Base-by-base conservation (phyloP, 208 protist species). In the Leishmania mexicana region DNA sequence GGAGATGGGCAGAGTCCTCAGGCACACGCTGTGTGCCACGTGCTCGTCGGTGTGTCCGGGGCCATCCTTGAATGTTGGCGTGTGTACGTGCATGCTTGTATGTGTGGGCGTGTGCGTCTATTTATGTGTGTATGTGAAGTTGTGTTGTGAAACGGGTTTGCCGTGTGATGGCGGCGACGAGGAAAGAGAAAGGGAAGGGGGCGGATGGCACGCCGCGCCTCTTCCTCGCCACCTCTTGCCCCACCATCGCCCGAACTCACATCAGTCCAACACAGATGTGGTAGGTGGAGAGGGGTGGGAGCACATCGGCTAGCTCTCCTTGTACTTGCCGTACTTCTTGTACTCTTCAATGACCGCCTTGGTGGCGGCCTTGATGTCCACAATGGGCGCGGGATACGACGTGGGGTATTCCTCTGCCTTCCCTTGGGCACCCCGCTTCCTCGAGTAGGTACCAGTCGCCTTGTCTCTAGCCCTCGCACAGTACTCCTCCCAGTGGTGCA, bases 401-500 rank as follows among this genome's bases (percentile, higher is more conserved):
- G 85, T 89, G 54, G 54, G 54, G 73, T 88, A 85, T 83, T 78
- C 57, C 24, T 75, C 67, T 70, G 64, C 76, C 57, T 60, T 78
- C 13, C 35, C 47, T 49, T 72, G 62, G 51, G 6, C 15, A 28
- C 17, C 24, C 73, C 38, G 47, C 51, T 47, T 40, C 51, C 4
- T 64, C 78, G 13, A n/a, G 13, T 0, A 31, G 17, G 51, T 45
- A n/a, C 0, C 42, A 1, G 51, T 62, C 19, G 68, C 49, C 35
- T 58, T 84, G 77, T 47, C 71, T 1, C 73, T 83, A 75, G 35
- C 81, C 42, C 83, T 88, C 13, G 78, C 47, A 65, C 91, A 95
- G 79, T 93, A 92, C 54, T 81, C 83, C 21, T 94, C 90, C 93
- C 93, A 96, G 45, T 76, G 67, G 81, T 94, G 90, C 65, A 96